phyloP scores from a whole-genome alignment of 2,329 filamentous ascomycete species.

The Emydomyces testavorans region DNA sequence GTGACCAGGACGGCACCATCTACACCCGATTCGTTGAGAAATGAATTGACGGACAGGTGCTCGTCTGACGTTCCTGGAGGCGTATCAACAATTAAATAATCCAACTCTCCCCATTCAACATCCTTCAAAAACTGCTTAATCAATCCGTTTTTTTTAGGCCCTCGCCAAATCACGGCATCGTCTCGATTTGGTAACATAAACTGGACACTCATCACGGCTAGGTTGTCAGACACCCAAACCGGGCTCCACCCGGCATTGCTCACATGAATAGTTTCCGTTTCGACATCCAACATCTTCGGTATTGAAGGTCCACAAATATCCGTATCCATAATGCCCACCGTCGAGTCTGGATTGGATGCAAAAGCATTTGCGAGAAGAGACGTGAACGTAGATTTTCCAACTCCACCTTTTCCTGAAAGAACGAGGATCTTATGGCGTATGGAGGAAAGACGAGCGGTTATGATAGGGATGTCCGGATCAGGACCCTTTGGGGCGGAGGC shows the following conservation, averaged over 20 bases:
- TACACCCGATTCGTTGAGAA: constrained; percentile 80
- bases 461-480: constrained; percentile 83
- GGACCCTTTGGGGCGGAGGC: constrained; percentile 88
- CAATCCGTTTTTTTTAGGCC: constrained; percentile 94
- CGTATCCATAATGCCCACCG: constrained; percentile 92
- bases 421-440: constrained; percentile 90
- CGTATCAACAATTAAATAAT: constrained; percentile 88
- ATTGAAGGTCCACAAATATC: constrained; percentile 95
- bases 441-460: constrained; percentile 66
- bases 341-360: constrained; percentile 63
- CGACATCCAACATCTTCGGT: constrained; percentile 98
- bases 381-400: constrained; percentile 92
- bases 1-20: constrained; percentile 89
- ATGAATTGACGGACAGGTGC: constrained; percentile 85
- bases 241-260: constrained; percentile 84
- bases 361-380: constrained; percentile 82
- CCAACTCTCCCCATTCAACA: constrained; percentile 92
- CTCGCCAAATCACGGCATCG: constrained; percentile 93
- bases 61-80: constrained; percentile 93
- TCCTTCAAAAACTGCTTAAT: constrained; percentile 98
- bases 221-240: constrained; percentile 88
- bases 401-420: constrained; percentile 87
- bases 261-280: constrained; percentile 84
- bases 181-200: constrained; percentile 94
- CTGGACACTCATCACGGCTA: constrained; percentile 94